These are phyloP conservation scores for Melampsora larici-populina DNA, from an alignment of 1,284 basidiomycete species.

Conservation along the genomic window DNA sequence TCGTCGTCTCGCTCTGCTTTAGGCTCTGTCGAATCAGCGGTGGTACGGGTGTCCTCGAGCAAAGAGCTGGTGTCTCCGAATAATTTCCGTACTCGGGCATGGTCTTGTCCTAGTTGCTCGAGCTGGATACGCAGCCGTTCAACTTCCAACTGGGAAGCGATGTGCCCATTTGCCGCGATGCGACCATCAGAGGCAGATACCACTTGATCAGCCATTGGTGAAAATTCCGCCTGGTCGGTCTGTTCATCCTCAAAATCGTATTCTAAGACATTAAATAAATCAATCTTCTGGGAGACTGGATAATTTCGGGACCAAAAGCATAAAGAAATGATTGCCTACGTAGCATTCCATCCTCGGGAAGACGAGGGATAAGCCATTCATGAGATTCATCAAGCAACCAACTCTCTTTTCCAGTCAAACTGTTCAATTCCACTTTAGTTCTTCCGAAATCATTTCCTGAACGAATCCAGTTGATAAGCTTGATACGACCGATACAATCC, in stretches of 20 bases:
- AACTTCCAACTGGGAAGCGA: background rate
- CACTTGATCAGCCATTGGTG: background rate
- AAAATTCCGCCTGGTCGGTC: background rate
- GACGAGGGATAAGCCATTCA: constrained; percentile 28
- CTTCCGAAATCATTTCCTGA: constrained; percentile 12
- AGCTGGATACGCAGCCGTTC: background rate
- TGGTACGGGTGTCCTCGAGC: background rate
- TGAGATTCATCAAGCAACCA: constrained; percentile 15
- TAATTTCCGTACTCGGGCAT: background rate
- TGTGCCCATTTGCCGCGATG: background rate
- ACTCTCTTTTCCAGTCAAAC: background rate
- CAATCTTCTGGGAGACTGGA: background rate
- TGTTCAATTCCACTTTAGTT: constrained; percentile 10
- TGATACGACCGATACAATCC: constrained; percentile 18
- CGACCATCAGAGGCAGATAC: background rate
- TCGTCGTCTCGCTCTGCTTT: constrained; percentile 2
- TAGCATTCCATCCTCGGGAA: constrained; percentile 27
- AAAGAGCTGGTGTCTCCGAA: background rate
- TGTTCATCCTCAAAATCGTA: background rate
- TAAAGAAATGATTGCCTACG: constrained; percentile 3
- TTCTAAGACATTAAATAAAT: background rate
- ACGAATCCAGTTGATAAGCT: constrained; percentile 40
- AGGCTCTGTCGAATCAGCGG: background rate
- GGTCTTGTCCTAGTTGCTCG: background rate
- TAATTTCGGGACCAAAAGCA: background rate